Evolutionary conservation across 441 rosid species (phyloP).

Genomic region (Erodium chrysanthum): DNA sequence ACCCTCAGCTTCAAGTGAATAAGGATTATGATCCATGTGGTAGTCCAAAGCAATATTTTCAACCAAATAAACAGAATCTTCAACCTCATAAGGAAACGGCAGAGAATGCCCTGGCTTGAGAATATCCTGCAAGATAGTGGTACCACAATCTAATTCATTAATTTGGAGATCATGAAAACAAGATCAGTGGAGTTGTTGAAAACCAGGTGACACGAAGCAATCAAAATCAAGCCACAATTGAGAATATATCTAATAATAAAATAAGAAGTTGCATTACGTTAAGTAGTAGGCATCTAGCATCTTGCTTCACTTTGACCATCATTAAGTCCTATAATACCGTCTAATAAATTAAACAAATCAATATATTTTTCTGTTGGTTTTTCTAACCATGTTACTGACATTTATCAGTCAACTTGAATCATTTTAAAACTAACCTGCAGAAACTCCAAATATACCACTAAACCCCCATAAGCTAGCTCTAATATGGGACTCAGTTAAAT

Average conservation of each 20-base stretch:
- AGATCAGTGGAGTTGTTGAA: neutral
- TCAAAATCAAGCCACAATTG: neutral
- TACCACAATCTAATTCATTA: conserved; percentile 4
- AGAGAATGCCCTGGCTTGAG: conserved; percentile 24
- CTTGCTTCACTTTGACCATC: neutral
- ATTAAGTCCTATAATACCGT: neutral
- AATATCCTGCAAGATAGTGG: conserved; percentile 37
- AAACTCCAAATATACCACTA: neutral
- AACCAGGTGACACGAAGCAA: neutral
- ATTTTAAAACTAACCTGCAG: neutral
- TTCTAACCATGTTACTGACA: neutral
- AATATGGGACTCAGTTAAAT: neutral
- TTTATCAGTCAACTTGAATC: neutral
- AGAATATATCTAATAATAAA: neutral
- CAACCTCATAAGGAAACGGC: conserved; percentile 29
- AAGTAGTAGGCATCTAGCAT: neutral
- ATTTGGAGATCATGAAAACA: conserved; percentile 13
- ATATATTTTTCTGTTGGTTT: neutral
- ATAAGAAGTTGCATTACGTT: neutral
- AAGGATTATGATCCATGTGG: conserved; percentile 30
- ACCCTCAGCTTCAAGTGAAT: conserved; percentile 38
- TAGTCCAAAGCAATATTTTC: conserved; percentile 38
- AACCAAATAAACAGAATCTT: conserved; percentile 41
- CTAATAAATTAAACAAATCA: neutral
- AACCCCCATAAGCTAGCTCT: neutral